Conservation (phyloP, 148 eudicot genomes). For the Chenopodium suecicum region DNA sequence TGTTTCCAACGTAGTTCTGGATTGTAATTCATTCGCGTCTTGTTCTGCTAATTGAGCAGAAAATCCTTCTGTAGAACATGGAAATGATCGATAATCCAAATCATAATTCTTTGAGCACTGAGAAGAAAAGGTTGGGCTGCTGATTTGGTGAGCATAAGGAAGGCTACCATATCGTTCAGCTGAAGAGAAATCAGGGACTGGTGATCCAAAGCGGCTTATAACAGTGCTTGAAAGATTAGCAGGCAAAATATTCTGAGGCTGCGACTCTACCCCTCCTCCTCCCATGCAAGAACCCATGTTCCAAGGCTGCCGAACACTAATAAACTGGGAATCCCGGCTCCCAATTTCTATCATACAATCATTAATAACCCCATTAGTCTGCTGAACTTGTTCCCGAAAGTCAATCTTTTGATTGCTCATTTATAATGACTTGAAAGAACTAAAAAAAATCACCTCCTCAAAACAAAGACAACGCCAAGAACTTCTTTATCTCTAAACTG, state of each 20-base stretch:
- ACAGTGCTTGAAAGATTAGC: slow-evolving; percentile 24
- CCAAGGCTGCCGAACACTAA: slow-evolving; percentile 35
- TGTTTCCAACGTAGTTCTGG: slow-evolving; percentile 30
- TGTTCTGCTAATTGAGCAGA: slow-evolving; percentile 28
- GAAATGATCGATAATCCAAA: slow-evolving; percentile 31
- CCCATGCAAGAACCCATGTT: slow-evolving; percentile 26
- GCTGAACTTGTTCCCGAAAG: slow-evolving; percentile 29
- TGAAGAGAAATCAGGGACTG: slow-evolving; percentile 24
- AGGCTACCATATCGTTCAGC: slow-evolving; percentile 29
- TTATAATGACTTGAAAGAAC: slow-evolving; percentile 18
- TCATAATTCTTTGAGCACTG: slow-evolving; percentile 33
- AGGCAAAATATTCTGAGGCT: slow-evolving; percentile 20
- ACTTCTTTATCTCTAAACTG: slow-evolving; percentile 2
- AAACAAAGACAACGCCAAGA: slow-evolving; percentile 13
- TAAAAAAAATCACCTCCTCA: neutral
- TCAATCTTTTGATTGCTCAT: slow-evolving; percentile 42
- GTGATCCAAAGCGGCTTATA: slow-evolving; percentile 23
- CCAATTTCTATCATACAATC: slow-evolving; percentile 28
- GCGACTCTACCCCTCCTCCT: slow-evolving; percentile 27
- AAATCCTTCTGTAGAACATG: slow-evolving; percentile 37
- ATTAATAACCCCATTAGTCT: slow-evolving; percentile 26
- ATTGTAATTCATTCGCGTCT: slow-evolving; percentile 32
- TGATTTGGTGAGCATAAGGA: slow-evolving; percentile 32
- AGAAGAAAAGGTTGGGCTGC: slow-evolving; percentile 29
- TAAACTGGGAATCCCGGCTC: slow-evolving; percentile 24